phyloP scores from a whole-genome alignment of 2,329 filamentous ascomycete genomes.

The Cladosporium sp. region DNA sequence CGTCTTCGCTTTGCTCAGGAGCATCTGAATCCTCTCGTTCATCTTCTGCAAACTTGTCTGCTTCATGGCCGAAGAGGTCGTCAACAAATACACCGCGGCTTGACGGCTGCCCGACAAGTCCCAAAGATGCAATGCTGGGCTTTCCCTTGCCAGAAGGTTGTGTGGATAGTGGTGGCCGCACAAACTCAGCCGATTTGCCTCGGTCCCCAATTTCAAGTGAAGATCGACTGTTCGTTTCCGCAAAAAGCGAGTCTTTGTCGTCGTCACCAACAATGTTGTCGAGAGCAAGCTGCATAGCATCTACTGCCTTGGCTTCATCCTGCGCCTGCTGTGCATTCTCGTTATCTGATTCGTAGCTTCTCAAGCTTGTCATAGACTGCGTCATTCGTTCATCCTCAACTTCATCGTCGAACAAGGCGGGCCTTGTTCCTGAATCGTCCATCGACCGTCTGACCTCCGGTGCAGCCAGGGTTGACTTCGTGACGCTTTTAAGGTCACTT shows the following conservation, averaged over 20 bases:
- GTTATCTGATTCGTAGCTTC: conserved; percentile 72
- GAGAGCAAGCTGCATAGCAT: conserved; percentile 86
- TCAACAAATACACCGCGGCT: conserved; percentile 89
- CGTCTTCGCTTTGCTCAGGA: conserved; percentile 57
- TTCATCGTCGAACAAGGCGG: conserved; percentile 66
- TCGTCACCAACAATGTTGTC: conserved; percentile 87
- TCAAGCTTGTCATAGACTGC: conserved; percentile 71
- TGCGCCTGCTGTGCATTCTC: conserved; percentile 46
- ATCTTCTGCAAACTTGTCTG: conserved; percentile 77
- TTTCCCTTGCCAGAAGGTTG: conserved; percentile 44
- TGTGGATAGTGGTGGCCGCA: conserved; percentile 14
- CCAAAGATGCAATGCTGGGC: conserved; percentile 84
- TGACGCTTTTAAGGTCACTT: conserved; percentile 48
- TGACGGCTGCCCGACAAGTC: conserved; percentile 79
- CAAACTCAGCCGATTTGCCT: conserved; percentile 15
- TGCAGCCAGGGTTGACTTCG: conserved; percentile 39
- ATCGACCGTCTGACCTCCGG: conserved; percentile 58
- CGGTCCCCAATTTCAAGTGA: conserved; percentile 40
- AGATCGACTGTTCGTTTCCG: conserved; percentile 47
- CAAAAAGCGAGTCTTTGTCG: conserved; percentile 59
- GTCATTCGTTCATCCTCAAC: conserved; percentile 65
- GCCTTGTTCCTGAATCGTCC: conserved; percentile 50
- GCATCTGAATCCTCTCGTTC: conserved; percentile 69
- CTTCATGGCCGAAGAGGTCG: conserved; percentile 87
- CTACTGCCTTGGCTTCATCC: conserved; percentile 73